Evolutionary conservation across 345 rosid genomes (phyloP).

Genomic region (Eucalyptus erythrocorys): DNA sequence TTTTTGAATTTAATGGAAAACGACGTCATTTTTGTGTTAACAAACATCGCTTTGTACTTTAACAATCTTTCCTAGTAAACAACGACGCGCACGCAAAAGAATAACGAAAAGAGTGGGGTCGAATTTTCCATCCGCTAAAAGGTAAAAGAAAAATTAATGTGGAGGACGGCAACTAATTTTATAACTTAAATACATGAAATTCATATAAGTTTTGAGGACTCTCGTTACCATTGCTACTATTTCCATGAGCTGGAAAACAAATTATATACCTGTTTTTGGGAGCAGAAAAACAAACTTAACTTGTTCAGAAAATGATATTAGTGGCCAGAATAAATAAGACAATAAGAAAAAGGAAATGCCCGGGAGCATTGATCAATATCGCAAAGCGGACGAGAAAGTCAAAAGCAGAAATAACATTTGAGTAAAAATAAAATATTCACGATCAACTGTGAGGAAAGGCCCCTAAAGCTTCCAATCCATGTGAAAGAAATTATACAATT

Average conservation of each 20-base stretch:
- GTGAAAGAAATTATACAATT: too few species aligned
- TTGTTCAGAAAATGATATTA: neutral
- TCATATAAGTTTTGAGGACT: neutral
- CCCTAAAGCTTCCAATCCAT: too few species aligned
- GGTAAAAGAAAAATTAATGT: neutral
- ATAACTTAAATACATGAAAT: neutral
- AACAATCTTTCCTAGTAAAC: neutral
- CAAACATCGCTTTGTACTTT: neutral
- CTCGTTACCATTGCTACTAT: too few species aligned
- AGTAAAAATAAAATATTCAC: neutral
- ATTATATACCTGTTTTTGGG: neutral
- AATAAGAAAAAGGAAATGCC: neutral
- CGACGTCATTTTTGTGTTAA: neutral
- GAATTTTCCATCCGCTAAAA: neutral
- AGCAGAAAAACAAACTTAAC: neutral
- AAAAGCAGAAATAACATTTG: neutral
- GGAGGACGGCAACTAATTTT: neutral
- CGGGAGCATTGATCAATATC: neutral
- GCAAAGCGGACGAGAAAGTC: neutral
- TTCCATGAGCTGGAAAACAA: too few species aligned
- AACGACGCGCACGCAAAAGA: rapidly evolving
- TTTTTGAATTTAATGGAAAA: neutral
- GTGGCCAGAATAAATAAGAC: neutral
- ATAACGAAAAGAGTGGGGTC: neutral
- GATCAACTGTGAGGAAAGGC: neutral